Conservation (phyloP, 352 stramenopile species). For the Pythium dissimile region DNA sequence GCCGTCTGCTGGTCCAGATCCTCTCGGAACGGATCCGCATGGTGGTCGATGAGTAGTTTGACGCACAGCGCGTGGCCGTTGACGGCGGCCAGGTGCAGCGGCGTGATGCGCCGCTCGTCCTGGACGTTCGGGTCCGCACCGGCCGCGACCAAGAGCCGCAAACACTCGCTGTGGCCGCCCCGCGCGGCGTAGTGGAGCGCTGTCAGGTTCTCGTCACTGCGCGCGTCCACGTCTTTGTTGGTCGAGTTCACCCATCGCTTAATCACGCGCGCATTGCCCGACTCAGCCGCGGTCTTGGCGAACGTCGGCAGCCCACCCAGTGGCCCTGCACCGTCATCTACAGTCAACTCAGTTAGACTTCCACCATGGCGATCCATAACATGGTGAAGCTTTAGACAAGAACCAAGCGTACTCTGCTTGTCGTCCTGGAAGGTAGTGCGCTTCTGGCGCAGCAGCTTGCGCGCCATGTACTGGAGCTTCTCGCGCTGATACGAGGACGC, state of each 20-base stretch:
- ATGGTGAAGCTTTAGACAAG: too few relatives aligned
- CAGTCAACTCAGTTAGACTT: neutral
- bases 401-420: slow-evolving; percentile 32
- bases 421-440: slow-evolving; percentile 38
- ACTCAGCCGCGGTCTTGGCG: slow-evolving; percentile 56
- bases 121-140: slow-evolving; percentile 65
- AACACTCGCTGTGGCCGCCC: slow-evolving; percentile 78
- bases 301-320: slow-evolving; percentile 58
- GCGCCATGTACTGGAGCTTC: slow-evolving; percentile 74
- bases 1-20: slow-evolving; percentile 73
- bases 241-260: slow-evolving; percentile 82
- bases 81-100: slow-evolving; percentile 67
- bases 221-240: slow-evolving; percentile 55
- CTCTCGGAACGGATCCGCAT: slow-evolving; percentile 78
- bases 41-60: slow-evolving; percentile 75
- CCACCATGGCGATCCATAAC: too few relatives aligned
- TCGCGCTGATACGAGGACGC: slow-evolving; percentile 79
- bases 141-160: slow-evolving; percentile 53
- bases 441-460: slow-evolving; percentile 74
- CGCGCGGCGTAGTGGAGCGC: slow-evolving; percentile 73
- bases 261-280: slow-evolving; percentile 71
- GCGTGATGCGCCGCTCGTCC: slow-evolving; percentile 72
- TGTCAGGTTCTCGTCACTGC: slow-evolving; percentile 76
- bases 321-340: slow-evolving; percentile 25
- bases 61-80: slow-evolving; percentile 74